Percentiles rank a stretch among this genome's conserved stretches.
These are phyloP conservation scores for Obba rivulosa DNA, from an alignment of 768 basidiomycete species.

Conservation along the genomic window DNA sequence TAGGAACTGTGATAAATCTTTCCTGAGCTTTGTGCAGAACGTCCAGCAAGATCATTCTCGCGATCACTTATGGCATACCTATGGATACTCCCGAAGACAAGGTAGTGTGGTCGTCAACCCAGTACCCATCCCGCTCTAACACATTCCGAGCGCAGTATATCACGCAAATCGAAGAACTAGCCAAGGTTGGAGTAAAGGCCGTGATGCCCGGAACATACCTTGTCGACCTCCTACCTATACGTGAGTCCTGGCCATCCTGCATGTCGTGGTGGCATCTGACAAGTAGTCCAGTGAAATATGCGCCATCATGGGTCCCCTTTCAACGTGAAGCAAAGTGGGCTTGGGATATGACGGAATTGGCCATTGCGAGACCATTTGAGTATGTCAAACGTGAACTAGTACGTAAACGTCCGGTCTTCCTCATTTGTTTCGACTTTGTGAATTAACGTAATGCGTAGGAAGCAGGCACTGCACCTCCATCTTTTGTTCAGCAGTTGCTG, in stretches of 20 bases:
- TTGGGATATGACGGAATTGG: constrained; percentile 4
- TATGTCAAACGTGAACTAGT: constrained; percentile 18
- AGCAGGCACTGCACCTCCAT: constrained; percentile 11
- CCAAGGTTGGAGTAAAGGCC: constrained; percentile 26
- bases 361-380: constrained; percentile 14
- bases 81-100: constrained; percentile 6
- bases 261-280: constrained; percentile 1
- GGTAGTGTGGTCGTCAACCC: not conserved
- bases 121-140: not conserved
- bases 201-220: constrained; percentile 36
- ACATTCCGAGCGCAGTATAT: constrained; percentile 32
- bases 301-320: constrained; percentile 25
- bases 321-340: constrained; percentile 13
- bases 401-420: constrained; percentile 10
- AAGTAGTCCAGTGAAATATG: constrained; percentile 13
- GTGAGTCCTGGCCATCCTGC: constrained; percentile 1
- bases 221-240: constrained; percentile 20
- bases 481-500: constrained; percentile 11
- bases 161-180: constrained; percentile 31
- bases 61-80: constrained; percentile 6
- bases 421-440: too few species aligned
- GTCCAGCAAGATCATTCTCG: constrained; percentile 16
- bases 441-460: not conserved
- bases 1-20: constrained; percentile 26
- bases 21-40: constrained; percentile 28